Evolutionary conservation across 1,139 yeast genomes (phyloP).

Genomic region (Pichia norvegensis): DNA sequence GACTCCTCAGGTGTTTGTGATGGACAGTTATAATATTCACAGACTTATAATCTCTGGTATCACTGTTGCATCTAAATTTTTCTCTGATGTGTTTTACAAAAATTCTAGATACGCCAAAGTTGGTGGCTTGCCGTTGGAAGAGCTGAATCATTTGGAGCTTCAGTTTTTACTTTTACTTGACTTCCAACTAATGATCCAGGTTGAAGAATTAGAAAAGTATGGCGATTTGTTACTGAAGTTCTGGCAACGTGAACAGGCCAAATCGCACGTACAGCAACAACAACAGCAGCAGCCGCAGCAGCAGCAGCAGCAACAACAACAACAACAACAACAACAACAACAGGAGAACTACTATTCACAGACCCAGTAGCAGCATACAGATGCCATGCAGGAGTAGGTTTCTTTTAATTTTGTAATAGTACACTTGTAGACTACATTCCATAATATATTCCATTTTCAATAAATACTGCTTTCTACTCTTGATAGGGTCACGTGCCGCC

Average conservation of each 20-base stretch:
- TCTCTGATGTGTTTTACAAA: conserved; percentile 92
- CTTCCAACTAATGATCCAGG: conserved; percentile 77
- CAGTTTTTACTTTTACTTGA: conserved; percentile 82
- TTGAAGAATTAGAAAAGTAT: conserved; percentile 85
- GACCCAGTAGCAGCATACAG: background rate
- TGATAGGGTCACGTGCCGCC: background rate
- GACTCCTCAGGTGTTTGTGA: conserved; percentile 60
- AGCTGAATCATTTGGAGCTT: conserved; percentile 82
- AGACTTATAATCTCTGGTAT: conserved; percentile 92
- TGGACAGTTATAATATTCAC: conserved; percentile 95
- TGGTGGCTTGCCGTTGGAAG: conserved; percentile 93
- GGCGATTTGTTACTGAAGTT: conserved; percentile 80
- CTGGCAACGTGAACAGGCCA: conserved; percentile 60
- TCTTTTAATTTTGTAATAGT: background rate
- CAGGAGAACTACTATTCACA: background rate
- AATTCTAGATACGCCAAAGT: conserved; percentile 95
- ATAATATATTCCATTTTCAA: too few relatives aligned
- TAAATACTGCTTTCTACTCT: background rate
- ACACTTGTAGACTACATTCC: background rate
- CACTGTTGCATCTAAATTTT: conserved; percentile 91
- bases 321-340: background rate
- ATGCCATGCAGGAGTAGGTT: background rate
- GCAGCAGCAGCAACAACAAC: background rate
- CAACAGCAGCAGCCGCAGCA: background rate
- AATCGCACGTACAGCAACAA: conserved; percentile 6